Base-by-base conservation (phyloP, 139 green algal genomes). In the Tetraselmis chui region DNA sequence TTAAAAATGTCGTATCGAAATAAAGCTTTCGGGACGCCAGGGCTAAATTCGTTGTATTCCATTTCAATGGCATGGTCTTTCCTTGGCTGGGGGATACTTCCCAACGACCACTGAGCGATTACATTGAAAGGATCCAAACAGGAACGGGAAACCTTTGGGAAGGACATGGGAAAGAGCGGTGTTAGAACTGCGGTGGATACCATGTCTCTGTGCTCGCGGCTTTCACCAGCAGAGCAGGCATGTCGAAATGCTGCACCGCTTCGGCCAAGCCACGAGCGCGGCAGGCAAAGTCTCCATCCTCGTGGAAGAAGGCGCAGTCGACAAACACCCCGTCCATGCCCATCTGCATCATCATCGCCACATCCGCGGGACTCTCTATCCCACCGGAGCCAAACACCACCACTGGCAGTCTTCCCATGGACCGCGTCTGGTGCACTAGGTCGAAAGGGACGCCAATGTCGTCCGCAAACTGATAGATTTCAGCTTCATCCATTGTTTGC, bases 311-410 rank as follows among this genome's bases (percentile, higher is more conserved):
- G 31, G 88, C 88, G 74, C 82, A 89, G 77, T 88, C 89, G 24
- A 93, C 88, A 29, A 93, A 92, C 2, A 93, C 89, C 29, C 89
- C 89, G 77, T 93, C 89, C 30, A 88, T 83, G 0, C 89, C 89
- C 79, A 93, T 83, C 82, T 93, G 89, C 89, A 93, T 92, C 89
- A 93, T 93, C 28, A 92, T 76, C 2, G 89, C 89, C 1, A 88
- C 89, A 67, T 92, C 89, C 11, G 89, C 89, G 2, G 89, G 89
- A 11, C 88, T 92, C 1, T 88, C 89, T 2, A 92, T 88, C 31
- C 89, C 89, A 26, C 89, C 89, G 11, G 89, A 88, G 26, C 88
- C 89, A 77, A 92, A 92, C 83, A 91, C 92, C n/a, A 92, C 88
- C 22, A 92, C 88, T 32, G 89, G 89, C 22, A 93, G 83, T 25